phyloP scores from a whole-genome alignment of 192 early-diverging fungal species.

The Coemansia sp. region DNA sequence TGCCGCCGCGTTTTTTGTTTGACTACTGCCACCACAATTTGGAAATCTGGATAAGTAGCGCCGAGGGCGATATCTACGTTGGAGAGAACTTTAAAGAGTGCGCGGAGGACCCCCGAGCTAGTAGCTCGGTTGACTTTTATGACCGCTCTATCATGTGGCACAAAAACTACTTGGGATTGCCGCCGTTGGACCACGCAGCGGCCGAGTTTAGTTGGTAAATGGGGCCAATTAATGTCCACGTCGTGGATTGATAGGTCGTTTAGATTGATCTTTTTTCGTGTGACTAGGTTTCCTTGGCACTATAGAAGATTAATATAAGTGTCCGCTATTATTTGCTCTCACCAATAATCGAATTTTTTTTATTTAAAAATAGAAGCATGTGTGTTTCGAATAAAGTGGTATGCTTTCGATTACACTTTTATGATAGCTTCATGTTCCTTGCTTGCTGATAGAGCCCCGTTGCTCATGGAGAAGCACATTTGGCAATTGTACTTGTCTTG shows the following conservation, averaged over 20 bases:
- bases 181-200: slow-evolving; percentile 44
- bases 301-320: neutral
- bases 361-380: neutral
- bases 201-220: slow-evolving; percentile 51
- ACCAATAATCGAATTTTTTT: neutral
- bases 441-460: neutral
- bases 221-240: neutral
- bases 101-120: slow-evolving; percentile 43
- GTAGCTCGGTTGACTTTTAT: slow-evolving; percentile 44
- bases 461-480: neutral
- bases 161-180: slow-evolving; percentile 51
- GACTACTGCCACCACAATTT: slow-evolving; percentile 48
- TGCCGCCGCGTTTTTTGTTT: slow-evolving; percentile 45
- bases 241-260: neutral
- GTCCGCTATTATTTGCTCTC: neutral
- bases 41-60: slow-evolving; percentile 48
- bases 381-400: neutral
- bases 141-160: slow-evolving; percentile 45
- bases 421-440: neutral
- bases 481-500: too few species aligned
- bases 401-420: neutral
- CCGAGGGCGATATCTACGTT: slow-evolving; percentile 42
- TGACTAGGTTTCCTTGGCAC: neutral
- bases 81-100: slow-evolving; percentile 30
- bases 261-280: neutral